Base-by-base conservation (phyloP, 176 grass and related monocot genomes). In the Hyparrhenia diplandra region DNA sequence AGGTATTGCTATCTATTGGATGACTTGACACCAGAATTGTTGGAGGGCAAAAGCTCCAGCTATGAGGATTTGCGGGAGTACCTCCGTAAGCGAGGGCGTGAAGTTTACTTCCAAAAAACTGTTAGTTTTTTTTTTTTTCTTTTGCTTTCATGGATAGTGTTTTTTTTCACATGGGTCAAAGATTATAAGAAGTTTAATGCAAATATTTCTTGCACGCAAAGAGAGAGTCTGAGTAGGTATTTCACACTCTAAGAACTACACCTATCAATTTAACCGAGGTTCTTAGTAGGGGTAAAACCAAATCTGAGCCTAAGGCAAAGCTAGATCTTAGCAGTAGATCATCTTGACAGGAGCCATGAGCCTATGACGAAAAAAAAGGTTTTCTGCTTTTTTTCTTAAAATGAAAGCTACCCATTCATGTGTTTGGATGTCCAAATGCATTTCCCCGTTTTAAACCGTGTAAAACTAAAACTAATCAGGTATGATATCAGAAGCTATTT, bases 1-100 rank as follows among this genome's bases (percentile, higher is more conserved):
- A 98, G 95, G 86, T 98, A 98, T 89, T 98, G 95, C 76, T 89
- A 89, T 81, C 82, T 98, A 36, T 89, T 98, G 58, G 85, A 95
- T 88, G 95, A 98, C 34, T 75, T 98, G 72, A 93, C 90, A 71
- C 88, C 88, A 43, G 92, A 93, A 68, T 76, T 93, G 73, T 71
- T 98, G 23, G 86, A 77, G 75, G 89, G 71, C 58, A 98, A 93
- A 92, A 87, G 88, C 54, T 93, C 84, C 64, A 91, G 74, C 59
- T 95, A 91, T 29, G 95, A 95, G 58, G 90, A 91, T 66, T 86
- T 98, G 68, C 88, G 27, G 37, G 90, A 93, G 72, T 98, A 98
- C 80, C 88, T 98, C 64, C 84, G 79, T 40, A n/a, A 87, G 62
- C 82, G 84, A 84, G n/a, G 95, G 37, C 90, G 92, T 82, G 90